Base-by-base conservation (phyloP, 2,329 filamentous ascomycete genomes). In the Calonectria ilicicola region DNA sequence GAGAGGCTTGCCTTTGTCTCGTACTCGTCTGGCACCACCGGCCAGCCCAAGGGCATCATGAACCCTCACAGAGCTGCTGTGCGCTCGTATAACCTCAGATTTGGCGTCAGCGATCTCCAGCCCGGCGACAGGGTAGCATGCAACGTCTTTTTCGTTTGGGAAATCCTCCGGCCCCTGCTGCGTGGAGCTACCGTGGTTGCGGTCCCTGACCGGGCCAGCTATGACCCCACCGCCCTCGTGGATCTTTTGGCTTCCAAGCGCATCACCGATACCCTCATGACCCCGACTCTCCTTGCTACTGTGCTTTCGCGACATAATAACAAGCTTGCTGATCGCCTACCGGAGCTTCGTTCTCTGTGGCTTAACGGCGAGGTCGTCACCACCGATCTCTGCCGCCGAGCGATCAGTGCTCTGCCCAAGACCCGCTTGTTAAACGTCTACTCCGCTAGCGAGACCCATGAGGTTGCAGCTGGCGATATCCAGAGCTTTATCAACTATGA, bases 141-240 rank as follows among this genome's bases (percentile, higher is more conserved):
- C 85, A 96, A 96, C 86, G 94, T 96, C 72, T 96, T 96, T 83
- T 96, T 96, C 81, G 89, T 96, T 58, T 96, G 94, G 94, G 94
- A 96, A 82, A 95, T 96, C 69, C 83, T 96, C 67, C 92, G 94
- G 6, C 94, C 94, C 10, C 86, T 96, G 53, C 81, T 96, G 67
- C 90, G 94, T 67, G 94, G 94, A 77, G 94, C 93, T 3, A 95
- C 94, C 0, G 93, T 94, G 5, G 89, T 95, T 26, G 90, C 92
- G 4, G 91, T 96, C 19, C 93, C 94, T 1, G 94, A 96, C 77
- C 91, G 94, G 77, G 89, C 89, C 42, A 95, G 93, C 83, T 96
- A 95, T 78, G 94, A 96, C 75, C 94, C 94, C 0, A 89, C 91
- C 40, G 90, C 92, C 60, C 89, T 96, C 29, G 93, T 95, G 29